Evolutionary conservation across 163 green algal species (phyloP).

Genomic region (Chlamydomonas reinhardtii): DNA sequence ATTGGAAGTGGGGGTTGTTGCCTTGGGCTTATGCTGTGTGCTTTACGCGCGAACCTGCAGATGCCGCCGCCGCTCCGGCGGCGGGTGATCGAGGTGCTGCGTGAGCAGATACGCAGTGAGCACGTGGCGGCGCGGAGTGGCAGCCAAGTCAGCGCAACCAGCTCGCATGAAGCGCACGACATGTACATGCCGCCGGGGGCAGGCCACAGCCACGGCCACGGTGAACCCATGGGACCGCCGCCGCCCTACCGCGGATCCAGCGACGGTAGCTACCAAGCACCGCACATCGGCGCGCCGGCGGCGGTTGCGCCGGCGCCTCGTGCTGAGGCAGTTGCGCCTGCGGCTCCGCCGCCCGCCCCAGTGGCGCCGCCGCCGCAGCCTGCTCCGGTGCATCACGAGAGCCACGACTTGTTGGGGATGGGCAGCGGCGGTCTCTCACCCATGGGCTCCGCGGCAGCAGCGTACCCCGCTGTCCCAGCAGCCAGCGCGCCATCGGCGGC

Average conservation of each 20-base stretch:
- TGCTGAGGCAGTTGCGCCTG: not conserved
- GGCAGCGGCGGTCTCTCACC: not conserved
- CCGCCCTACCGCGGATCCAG: not conserved
- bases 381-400: slow-evolving; percentile 35
- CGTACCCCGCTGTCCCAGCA: not conserved
- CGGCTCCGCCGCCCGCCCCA: not conserved
- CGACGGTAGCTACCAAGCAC: not conserved
- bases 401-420: slow-evolving; percentile 64
- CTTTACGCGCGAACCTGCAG: not conserved
- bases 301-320: not conserved
- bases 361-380: not conserved
- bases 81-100: slow-evolving; percentile 52
- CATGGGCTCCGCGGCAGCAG: not conserved
- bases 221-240: not conserved
- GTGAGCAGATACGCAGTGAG: slow-evolving; percentile 53
- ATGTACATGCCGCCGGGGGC: too few species aligned
- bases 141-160: slow-evolving; percentile 5
- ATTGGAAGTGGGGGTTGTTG: too few species aligned
- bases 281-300: not conserved
- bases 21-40: too few species aligned
- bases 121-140: slow-evolving; percentile 11
- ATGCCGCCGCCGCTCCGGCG: slow-evolving; percentile 34
- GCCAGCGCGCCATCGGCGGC: too few species aligned
- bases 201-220: not conserved
- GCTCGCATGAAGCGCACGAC: not conserved